Evolutionary conservation across 2,329 filamentous ascomycete species (phyloP).

Genomic region (Diaporthe aspalathi): DNA sequence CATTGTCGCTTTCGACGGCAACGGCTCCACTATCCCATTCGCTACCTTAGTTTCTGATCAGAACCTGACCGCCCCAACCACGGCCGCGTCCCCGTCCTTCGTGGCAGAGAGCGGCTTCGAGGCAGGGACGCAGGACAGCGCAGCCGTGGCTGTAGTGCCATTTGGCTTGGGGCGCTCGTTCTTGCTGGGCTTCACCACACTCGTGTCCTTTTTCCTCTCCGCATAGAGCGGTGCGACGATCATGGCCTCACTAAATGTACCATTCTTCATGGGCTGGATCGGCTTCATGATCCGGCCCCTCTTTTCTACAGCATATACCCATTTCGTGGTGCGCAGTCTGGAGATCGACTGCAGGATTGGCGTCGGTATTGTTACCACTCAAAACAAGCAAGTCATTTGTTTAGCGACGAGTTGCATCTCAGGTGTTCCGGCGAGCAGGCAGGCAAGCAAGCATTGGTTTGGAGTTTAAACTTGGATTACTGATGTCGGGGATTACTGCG

Average conservation of each 20-base stretch:
- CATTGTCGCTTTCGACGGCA: conserved; percentile 62
- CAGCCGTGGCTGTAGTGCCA: conserved; percentile 39
- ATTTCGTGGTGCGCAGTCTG: background rate
- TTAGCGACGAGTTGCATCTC: conserved; percentile 22
- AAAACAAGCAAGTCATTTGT: background rate
- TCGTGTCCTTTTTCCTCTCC: background rate
- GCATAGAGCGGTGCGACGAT: background rate
- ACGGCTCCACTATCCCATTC: conserved; percentile 62
- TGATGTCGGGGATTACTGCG: background rate
- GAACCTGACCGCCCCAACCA: conserved; percentile 46
- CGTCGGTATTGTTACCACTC: background rate
- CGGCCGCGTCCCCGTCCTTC: conserved; percentile 48
- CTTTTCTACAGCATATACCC: conserved; percentile 8
- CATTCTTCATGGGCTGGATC: too few species aligned
- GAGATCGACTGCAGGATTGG: conserved; percentile 2
- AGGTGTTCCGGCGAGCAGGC: conserved; percentile 8
- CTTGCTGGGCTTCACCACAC: conserved; percentile 33
- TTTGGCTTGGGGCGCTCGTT: conserved; percentile 43
- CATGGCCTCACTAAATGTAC: too few species aligned
- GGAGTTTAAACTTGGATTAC: conserved; percentile 12
- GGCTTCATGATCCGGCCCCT: background rate
- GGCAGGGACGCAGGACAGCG: conserved; percentile 41
- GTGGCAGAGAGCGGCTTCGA: conserved; percentile 52
- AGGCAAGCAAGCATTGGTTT: conserved; percentile 23
- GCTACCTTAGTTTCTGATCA: conserved; percentile 58